These are phyloP conservation scores for Phytophthora colocasiae DNA, from an alignment of 352 stramenopile species.

Conservation along the genomic window DNA sequence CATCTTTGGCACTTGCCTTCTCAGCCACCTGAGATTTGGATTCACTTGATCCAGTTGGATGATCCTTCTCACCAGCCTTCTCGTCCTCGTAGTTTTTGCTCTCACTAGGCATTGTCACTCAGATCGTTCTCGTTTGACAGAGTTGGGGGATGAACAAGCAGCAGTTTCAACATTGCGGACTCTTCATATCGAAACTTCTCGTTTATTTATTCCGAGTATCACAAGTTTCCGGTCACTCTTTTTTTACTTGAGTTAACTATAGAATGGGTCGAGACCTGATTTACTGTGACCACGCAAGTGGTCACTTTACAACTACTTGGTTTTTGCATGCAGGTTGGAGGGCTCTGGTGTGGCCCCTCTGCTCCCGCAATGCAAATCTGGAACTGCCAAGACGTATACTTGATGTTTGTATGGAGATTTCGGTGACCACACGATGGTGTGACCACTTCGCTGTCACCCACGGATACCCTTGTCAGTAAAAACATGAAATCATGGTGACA, in stretches of 20 bases:
- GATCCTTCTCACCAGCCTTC: conserved; percentile 32
- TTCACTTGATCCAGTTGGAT: conserved; percentile 17
- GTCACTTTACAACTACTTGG: too few relatives aligned
- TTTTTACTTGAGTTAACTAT: too few relatives aligned
- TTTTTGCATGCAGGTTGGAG: too few relatives aligned
- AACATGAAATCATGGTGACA: conserved; percentile 3
- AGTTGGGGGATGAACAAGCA: conserved; percentile 2
- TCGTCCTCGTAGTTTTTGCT: conserved; percentile 40
- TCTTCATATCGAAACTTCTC: conserved; percentile 24
- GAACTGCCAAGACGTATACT: too few relatives aligned
- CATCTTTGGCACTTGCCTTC: conserved; percentile 43
- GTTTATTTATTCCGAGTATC: background rate
- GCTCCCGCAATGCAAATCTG: too few relatives aligned
- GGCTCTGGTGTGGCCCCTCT: too few relatives aligned
- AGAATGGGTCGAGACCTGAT: too few relatives aligned
- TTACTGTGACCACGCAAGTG: too few relatives aligned
- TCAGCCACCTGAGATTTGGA: conserved; percentile 31
- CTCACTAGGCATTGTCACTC: conserved; percentile 39
- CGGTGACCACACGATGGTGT: too few relatives aligned
- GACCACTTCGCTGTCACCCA: too few relatives aligned
- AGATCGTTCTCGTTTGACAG: conserved; percentile 5
- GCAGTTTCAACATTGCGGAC: conserved; percentile 24
- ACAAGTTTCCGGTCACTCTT: too few relatives aligned
- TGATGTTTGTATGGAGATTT: too few relatives aligned
- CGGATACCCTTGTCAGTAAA: background rate